These are phyloP conservation scores for Arthrobotrys iridis DNA, from an alignment of 2,329 filamentous ascomycete genomes.

Conservation along the genomic window DNA sequence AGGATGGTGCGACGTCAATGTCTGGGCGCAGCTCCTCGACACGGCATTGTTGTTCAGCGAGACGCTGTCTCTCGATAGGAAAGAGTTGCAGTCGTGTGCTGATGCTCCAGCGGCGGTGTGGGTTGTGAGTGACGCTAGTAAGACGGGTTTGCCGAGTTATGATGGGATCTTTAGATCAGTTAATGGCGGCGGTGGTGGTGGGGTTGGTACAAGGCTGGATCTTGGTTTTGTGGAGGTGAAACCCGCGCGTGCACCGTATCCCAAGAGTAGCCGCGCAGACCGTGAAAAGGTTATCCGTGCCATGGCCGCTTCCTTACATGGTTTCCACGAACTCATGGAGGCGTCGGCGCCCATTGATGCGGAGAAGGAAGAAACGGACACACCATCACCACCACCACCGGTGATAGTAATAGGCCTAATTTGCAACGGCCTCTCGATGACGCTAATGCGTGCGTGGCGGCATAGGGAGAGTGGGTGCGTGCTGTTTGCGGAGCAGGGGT, in stretches of 20 bases:
- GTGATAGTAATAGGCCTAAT: conserved; percentile 7
- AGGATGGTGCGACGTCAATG: background rate
- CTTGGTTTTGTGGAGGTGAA: background rate
- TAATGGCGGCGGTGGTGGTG: background rate
- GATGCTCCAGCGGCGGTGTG: background rate
- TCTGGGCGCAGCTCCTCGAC: conserved; percentile 6
- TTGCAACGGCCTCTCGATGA: conserved; percentile 4
- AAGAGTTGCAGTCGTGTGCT: background rate
- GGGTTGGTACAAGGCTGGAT: background rate
- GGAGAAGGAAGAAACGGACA: background rate
- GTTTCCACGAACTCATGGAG: background rate
- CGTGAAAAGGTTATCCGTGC: conserved; percentile 8
- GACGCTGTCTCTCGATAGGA: background rate
- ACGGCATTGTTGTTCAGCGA: conserved; percentile 2
- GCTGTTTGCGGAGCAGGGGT: conserved; percentile 7
- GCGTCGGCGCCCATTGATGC: background rate
- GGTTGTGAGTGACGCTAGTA: conserved; percentile 3
- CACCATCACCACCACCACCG: background rate
- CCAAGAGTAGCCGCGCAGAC: conserved; percentile 5
- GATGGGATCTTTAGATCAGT: background rate
- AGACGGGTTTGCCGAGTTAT: conserved; percentile 1
- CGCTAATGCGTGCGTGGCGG: conserved; percentile 4
- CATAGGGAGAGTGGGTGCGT: conserved; percentile 3
- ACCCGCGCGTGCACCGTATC: background rate
- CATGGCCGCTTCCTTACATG: conserved; percentile 4